phyloP scores from a whole-genome alignment of 2,329 filamentous ascomycete species.

The Trichoderma sp. region DNA sequence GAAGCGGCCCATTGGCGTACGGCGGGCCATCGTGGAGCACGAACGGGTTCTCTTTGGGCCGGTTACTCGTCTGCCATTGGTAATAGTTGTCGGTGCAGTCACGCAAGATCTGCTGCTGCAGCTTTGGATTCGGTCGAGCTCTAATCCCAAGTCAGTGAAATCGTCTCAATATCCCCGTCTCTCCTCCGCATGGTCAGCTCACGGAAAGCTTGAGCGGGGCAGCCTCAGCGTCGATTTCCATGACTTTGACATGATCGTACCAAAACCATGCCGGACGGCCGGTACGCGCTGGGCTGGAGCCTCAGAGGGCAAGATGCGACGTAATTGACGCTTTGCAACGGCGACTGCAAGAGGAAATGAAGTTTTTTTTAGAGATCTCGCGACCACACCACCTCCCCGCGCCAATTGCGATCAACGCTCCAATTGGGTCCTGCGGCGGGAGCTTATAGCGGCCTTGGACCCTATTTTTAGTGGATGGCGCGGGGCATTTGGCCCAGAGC shows the following conservation, averaged over 20 bases:
- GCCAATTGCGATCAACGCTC: conserved; percentile 5
- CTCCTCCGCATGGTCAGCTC: conserved; percentile 31
- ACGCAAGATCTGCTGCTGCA: conserved; percentile 61
- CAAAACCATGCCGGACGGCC: conserved; percentile 30
- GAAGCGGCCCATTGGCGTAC: conserved; percentile 89
- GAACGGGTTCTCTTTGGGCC: conserved; percentile 62
- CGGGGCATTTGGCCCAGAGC: conserved; percentile 1
- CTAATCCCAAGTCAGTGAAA: conserved; percentile 33
- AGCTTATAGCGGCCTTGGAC: conserved; percentile 1
- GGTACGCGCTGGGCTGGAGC: conserved; percentile 16
- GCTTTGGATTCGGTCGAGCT: conserved; percentile 50
- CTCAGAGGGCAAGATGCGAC: conserved; percentile 16
- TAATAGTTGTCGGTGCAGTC: conserved; percentile 87
- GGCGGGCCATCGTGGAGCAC: conserved; percentile 93
- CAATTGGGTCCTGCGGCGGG: conserved; percentile 4
- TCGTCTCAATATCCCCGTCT: not conserved
- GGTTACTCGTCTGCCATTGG: conserved; percentile 70
- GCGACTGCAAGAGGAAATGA: not conserved
- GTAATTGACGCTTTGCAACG: conserved; percentile 11
- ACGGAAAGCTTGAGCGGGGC: conserved; percentile 73
- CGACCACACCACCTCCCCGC: not conserved
- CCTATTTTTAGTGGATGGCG: conserved; percentile 11
- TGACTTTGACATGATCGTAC: conserved; percentile 50
- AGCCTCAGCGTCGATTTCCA: conserved; percentile 75
- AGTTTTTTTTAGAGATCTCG: not conserved